Base-by-base conservation (phyloP, 208 protist genomes). In the Trypanosoma avium region DNA sequence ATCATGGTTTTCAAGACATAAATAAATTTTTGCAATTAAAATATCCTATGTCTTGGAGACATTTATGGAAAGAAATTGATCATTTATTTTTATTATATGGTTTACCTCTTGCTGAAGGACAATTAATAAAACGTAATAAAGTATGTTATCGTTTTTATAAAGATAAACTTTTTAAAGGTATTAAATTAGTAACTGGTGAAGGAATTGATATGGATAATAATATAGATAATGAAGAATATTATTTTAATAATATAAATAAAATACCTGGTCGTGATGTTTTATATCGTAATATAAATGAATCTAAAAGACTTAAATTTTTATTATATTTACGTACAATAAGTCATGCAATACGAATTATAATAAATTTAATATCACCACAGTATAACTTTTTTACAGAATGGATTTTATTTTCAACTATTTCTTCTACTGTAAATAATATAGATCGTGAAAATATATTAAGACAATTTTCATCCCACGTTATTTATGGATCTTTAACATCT, bases 131-230 rank as follows among this genome's bases (percentile, higher is more conserved):
- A 29, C 46, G 66, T 49, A 38, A 65, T 43, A 30, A 21, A 13
- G 30, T 49, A 9, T 65, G 66, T 52, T 4, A 29, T 9, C 66
- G 66, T 35, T 72, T 72, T 49, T 72, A 65, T 46, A 12, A 45
- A 24, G 66, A 72, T 42, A 72, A 72, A 24, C 21, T 72, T 13
- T 60, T 65, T 60, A 58, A 54, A 12, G 57, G 40, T 38, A 42
- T 72, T 40, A 58, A 56, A 30, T 54, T 72, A 49, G 58, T 65
- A 29, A 52, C 66, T 24, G 66, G 66, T 26, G 66, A 72, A 40
- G 66, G 57, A 19, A 3, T 24, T 38, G 66, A 72, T 50, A 65
- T 65, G 40, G 66, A 72, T n/a, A 49, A 60, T 10, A 36, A 21
- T 24, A 43, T 40, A 10, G 22, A 35, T 13, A 46, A 19, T 13